phyloP scores from a whole-genome alignment of 1,284 basidiomycete species.

The Puccinia polysora region DNA sequence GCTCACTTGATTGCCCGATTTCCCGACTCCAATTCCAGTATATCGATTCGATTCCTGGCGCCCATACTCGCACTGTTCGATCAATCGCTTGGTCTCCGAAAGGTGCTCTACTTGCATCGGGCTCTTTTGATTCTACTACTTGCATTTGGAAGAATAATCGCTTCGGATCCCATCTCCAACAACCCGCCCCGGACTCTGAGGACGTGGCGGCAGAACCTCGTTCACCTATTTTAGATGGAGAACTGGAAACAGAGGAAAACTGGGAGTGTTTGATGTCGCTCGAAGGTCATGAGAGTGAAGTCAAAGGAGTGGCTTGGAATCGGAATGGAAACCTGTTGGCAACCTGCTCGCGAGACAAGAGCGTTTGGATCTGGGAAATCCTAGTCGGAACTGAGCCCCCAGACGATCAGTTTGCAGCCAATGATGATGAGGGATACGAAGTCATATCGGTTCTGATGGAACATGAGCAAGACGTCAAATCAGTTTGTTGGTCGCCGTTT shows the following conservation, averaged over 20 bases:
- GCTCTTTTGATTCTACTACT: slow-evolving; percentile 89
- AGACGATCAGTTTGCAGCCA: slow-evolving; percentile 66
- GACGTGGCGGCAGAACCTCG: slow-evolving; percentile 53
- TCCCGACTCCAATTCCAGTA: slow-evolving; percentile 46
- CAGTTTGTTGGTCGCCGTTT: slow-evolving; percentile 85
- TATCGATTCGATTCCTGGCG: slow-evolving; percentile 59
- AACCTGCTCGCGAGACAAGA: slow-evolving; percentile 90
- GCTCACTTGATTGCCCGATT: slow-evolving; percentile 47
- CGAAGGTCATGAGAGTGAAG: slow-evolving; percentile 96
- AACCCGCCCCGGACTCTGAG: slow-evolving; percentile 57
- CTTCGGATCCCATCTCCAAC: slow-evolving; percentile 48
- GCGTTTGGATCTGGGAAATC: slow-evolving; percentile 97
- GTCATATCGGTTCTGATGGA: slow-evolving; percentile 95
- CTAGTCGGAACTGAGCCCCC: slow-evolving; percentile 51
- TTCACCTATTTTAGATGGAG: slow-evolving; percentile 57
- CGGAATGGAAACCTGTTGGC: slow-evolving; percentile 73
- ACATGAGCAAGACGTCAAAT: slow-evolving; percentile 94
- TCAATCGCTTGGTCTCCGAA: slow-evolving; percentile 83
- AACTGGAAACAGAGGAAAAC: slow-evolving; percentile 15
- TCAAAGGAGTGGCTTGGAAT: slow-evolving; percentile 89
- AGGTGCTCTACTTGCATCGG: slow-evolving; percentile 82
- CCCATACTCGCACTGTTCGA: slow-evolving; percentile 86
- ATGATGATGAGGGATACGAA: slow-evolving; percentile 71
- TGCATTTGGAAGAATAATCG: slow-evolving; percentile 72
- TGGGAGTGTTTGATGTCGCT: slow-evolving; percentile 80